Conservation (phyloP, 768 basidiomycete species). For the Lyophyllum decastes region DNA sequence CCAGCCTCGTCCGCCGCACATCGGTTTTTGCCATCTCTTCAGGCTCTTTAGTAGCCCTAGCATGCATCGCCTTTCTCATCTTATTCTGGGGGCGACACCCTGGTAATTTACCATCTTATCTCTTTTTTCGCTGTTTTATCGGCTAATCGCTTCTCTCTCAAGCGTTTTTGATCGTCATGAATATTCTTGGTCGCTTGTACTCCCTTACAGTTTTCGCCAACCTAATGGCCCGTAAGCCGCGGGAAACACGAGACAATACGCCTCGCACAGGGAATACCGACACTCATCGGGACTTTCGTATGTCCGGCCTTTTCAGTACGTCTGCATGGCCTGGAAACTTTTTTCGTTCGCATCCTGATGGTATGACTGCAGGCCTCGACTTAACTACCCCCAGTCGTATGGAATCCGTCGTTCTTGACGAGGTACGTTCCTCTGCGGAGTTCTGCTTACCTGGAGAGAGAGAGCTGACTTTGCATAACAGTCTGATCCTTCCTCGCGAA, state of each 20-base stretch:
- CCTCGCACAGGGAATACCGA: not conserved
- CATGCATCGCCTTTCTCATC: constrained; percentile 5
- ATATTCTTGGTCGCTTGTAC: constrained; percentile 14
- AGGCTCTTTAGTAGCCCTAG: constrained; percentile 4
- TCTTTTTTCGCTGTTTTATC: not conserved
- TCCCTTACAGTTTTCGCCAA: constrained; percentile 14
- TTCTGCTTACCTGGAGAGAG: not conserved
- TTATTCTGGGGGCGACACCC: not conserved
- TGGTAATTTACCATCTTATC: not conserved
- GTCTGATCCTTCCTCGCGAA: constrained; percentile 8
- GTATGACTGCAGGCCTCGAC: not conserved
- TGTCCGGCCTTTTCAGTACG: not conserved
- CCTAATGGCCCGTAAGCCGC: constrained; percentile 32
- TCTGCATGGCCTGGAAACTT: not conserved
- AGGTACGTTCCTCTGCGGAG: not conserved
- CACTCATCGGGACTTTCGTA: not conserved
- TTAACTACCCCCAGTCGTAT: not conserved
- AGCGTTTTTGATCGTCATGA: constrained; percentile 9
- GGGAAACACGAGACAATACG: not conserved
- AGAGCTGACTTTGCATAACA: constrained; percentile 28
- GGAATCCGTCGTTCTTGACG: not conserved
- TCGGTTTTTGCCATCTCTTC: constrained; percentile 8
- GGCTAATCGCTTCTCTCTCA: not conserved
- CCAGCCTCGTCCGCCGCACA: constrained; percentile 12
- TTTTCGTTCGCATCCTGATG: not conserved